Evolutionary conservation across 2,329 filamentous ascomycete species (phyloP).

Genomic region (Talaromyces sp.): DNA sequence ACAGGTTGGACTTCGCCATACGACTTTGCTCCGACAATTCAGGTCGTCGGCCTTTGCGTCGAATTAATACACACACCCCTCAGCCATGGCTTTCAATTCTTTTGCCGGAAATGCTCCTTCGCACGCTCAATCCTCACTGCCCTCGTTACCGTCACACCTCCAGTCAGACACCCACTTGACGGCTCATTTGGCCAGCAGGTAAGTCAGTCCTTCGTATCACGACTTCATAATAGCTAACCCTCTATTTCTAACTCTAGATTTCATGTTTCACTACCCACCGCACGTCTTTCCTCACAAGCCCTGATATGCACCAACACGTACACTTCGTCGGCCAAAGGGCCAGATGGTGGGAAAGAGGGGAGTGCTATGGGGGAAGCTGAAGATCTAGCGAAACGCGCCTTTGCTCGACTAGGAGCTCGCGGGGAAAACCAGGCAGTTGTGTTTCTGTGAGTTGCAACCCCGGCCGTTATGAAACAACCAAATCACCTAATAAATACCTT

Average conservation of each 20-base stretch:
- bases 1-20: not conserved
- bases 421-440: slow-evolving; percentile 91
- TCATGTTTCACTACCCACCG: slow-evolving; percentile 84
- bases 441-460: slow-evolving; percentile 69
- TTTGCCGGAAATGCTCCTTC: slow-evolving; percentile 48
- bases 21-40: not conserved
- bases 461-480: not conserved
- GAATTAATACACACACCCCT: not conserved
- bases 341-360: slow-evolving; percentile 85
- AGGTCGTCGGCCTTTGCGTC: not conserved
- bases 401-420: slow-evolving; percentile 75
- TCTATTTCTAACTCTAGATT: slow-evolving; percentile 74
- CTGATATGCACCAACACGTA: slow-evolving; percentile 93
- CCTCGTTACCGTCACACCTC: slow-evolving; percentile 71
- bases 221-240: slow-evolving; percentile 7
- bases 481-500: slow-evolving; percentile 8
- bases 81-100: slow-evolving; percentile 36
- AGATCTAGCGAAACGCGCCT: slow-evolving; percentile 83
- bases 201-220: slow-evolving; percentile 9
- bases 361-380: slow-evolving; percentile 91
- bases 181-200: slow-evolving; percentile 49
- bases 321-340: slow-evolving; percentile 78
- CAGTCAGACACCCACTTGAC: slow-evolving; percentile 51
- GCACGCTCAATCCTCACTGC: slow-evolving; percentile 77
- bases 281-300: slow-evolving; percentile 83